Conservation (phyloP, 148 eudicot species). For the Nepenthes gracilis region DNA sequence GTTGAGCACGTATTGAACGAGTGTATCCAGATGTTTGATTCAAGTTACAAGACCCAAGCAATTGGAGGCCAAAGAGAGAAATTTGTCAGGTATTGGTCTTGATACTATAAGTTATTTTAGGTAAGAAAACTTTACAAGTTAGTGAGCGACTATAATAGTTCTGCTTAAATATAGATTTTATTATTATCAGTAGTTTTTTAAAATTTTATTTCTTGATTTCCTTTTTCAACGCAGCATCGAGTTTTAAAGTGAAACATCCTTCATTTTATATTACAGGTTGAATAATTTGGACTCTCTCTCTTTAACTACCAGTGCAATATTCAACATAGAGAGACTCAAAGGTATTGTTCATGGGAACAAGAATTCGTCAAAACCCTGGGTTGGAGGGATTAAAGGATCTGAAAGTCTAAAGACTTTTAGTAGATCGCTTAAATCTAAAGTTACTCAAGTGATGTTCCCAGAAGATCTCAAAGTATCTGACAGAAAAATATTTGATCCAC, state of each 20-base stretch:
- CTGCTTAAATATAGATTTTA: no score
- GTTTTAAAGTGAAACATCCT: constrained; percentile 4
- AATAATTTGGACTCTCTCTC: constrained; percentile 24
- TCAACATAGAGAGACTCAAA: constrained; percentile 28
- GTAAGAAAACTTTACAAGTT: background rate
- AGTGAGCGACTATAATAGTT: background rate
- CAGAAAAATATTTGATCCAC: constrained; percentile 51
- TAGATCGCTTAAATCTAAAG: constrained; percentile 31
- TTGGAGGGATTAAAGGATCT: constrained; percentile 28
- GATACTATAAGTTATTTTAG: background rate
- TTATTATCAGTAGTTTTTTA: no score
- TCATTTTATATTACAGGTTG: constrained; percentile 13
- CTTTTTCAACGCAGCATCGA: no score
- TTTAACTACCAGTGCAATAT: constrained; percentile 29
- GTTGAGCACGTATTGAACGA: background rate
- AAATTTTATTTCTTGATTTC: no score
- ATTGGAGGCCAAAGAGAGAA: constrained; percentile 30
- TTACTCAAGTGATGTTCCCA: constrained; percentile 41
- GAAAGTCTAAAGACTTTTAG: constrained; percentile 42
- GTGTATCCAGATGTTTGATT: constrained; percentile 13
- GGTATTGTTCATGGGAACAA: constrained; percentile 7
- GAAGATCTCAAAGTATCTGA: constrained; percentile 52
- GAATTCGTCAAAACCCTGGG: constrained; percentile 27
- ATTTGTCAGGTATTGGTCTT: constrained; percentile 24
- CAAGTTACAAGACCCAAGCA: constrained; percentile 17